A percentile compares a stretch with the other conserved stretches of the same genome.
phyloP scores from a whole-genome alignment of 306 rosid genomes.

The Cicer yamashitae region DNA sequence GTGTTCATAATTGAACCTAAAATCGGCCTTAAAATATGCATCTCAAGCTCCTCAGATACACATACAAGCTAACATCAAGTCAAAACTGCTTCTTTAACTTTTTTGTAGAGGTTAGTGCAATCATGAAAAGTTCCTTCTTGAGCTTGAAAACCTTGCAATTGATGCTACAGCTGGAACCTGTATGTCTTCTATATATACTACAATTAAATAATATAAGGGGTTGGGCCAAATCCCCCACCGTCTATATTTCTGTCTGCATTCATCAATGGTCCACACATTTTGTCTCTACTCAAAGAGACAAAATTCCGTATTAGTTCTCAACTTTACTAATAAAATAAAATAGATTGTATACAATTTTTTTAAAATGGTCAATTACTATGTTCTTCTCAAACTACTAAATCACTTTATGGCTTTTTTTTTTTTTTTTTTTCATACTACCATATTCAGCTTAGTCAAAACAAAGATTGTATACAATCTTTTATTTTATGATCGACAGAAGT shows the following conservation, averaged over 20 bases:
- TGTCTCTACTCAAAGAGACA: background rate
- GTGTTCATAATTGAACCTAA: background rate
- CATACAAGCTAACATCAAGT: background rate
- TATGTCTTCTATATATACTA: no score
- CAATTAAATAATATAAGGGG: no score
- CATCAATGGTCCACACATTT: background rate
- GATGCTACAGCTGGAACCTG: background rate
- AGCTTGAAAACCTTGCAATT: background rate
- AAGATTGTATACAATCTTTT: no score
- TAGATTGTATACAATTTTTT: no score
- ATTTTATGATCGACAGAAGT: no score
- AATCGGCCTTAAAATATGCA: background rate
- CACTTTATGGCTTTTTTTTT: no score
- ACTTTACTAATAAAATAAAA: no score
- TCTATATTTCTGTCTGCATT: background rate
- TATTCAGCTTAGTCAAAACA: no score
- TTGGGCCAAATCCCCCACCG: background rate
- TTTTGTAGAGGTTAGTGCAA: background rate
- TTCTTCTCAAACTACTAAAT: no score
- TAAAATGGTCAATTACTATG: no score
- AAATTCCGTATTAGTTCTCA: no score
- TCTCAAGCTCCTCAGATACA: background rate
- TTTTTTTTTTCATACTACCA: no score
- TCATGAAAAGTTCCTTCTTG: background rate
- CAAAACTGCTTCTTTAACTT: background rate